These are phyloP conservation scores for Nyssa sinensis DNA, from an alignment of 148 eudicot species.

Conservation along the genomic window DNA sequence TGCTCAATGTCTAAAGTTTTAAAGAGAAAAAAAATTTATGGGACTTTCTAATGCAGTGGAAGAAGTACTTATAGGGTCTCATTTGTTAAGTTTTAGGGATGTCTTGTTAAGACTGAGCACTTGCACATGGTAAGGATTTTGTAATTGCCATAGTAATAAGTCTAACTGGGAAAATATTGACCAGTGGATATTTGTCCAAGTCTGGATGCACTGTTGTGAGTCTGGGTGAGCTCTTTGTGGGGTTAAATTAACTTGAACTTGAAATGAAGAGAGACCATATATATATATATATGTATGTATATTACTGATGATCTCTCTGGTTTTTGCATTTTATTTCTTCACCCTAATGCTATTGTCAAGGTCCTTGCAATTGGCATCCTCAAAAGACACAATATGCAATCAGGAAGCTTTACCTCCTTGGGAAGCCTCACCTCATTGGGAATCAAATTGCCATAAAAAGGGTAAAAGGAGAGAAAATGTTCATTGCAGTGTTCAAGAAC, in stretches of 20 bases:
- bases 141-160: not conserved
- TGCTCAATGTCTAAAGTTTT: too few species aligned
- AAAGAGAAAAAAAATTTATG: not conserved
- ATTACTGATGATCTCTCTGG: not conserved
- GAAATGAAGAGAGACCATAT: too few species aligned
- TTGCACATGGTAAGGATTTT: not conserved
- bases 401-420: not conserved
- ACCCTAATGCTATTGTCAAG: not conserved
- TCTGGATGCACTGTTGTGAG: not conserved
- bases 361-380: not conserved
- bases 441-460: not conserved
- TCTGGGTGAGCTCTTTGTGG: too few species aligned
- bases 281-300: too few species aligned
- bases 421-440: too few species aligned
- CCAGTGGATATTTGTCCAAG: not conserved
- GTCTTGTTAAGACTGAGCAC: not conserved
- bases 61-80: not conserved
- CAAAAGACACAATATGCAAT: not conserved
- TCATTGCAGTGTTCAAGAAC: not conserved
- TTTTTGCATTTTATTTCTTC: not conserved
- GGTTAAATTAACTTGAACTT: too few species aligned
- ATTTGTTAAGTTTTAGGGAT: not conserved
- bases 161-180: not conserved
- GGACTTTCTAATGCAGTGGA: not conserved
- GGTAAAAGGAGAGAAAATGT: not conserved